Base-by-base conservation (phyloP, 2,329 filamentous ascomycete genomes). In the Aspergillus flavus region DNA sequence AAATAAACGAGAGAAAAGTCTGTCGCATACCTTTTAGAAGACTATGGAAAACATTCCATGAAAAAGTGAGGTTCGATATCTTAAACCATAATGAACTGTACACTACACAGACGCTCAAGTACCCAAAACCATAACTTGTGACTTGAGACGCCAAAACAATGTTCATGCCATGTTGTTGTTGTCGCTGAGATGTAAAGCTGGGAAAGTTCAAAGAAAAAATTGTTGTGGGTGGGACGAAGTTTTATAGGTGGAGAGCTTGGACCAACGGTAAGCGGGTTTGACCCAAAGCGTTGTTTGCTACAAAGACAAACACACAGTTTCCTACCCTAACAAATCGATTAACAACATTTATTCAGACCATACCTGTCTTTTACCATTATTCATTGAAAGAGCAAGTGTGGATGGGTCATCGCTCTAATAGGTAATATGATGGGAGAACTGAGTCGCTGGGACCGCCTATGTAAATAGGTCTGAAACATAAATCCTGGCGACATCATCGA, bases 1-100 rank as follows among this genome's bases (percentile, higher is more conserved):
- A 36, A 2, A 54, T 50, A 64, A 53, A 57, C 3, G 58, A 59
- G 54, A 58, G 62, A 55, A 60, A 46, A 61, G 21, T 14, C 41
- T 45, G 7, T 61, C 32, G 48, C 72, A 70, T 75, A 85, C 83
- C 83, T 85, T 83, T 81, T 76, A 65, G 19, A 57, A 70, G 55
- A 53, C 26, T 59, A 39, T 54, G 62, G 16, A 57, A 21, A 50
- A n/a, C 21, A 53, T 28, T 9, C 21, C 16, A 26, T 7, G 45
- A 48, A 0, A 11, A 46, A 5, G 5, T 14, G 45, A 48, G 21
- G 21, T 26, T 16, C 21, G 3, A 48, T 26, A 21, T 19, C 41
- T 7, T 21, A 28, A 28, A 28, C 6, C 6, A 28, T 28, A 28
- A 43, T 43, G n/a, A 7, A 21, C 1, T 43, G 9, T 12, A 23